Percentiles rank a stretch among this genome's conserved stretches.
These are phyloP conservation scores for Mrakia gelida DNA, from an alignment of 768 basidiomycete genomes.

Conservation along the genomic window DNA sequence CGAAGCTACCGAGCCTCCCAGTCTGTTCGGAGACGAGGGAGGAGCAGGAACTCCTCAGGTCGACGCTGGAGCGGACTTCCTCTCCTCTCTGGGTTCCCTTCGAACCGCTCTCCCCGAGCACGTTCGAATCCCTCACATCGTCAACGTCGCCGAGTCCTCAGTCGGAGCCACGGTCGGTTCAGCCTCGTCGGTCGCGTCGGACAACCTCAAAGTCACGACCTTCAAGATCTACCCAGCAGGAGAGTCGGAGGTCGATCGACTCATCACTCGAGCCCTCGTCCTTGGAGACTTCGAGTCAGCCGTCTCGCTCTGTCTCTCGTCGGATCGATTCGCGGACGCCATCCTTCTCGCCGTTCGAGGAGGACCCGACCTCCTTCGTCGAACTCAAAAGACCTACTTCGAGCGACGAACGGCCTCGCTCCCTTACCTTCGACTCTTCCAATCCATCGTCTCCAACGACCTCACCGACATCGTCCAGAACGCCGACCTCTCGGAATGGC, in stretches of 20 bases:
- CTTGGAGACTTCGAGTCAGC: slow-evolving; percentile 93
- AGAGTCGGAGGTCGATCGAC: slow-evolving; percentile 77
- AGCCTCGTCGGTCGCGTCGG: slow-evolving; percentile 69
- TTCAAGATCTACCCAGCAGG: slow-evolving; percentile 87
- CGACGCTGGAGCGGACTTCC: slow-evolving; percentile 76
- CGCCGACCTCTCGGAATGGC: slow-evolving; percentile 90
- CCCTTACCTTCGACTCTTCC: slow-evolving; percentile 89
- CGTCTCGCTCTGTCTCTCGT: slow-evolving; percentile 81
- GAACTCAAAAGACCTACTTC: slow-evolving; percentile 91
- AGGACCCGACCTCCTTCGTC: slow-evolving; percentile 75
- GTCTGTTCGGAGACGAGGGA: slow-evolving; percentile 69
- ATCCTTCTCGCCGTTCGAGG: slow-evolving; percentile 89
- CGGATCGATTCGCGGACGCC: slow-evolving; percentile 88
- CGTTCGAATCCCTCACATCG: slow-evolving; percentile 70
- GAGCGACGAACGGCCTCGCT: slow-evolving; percentile 67
- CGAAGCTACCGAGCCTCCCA: slow-evolving; percentile 48
- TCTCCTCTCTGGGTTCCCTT: slow-evolving; percentile 65
- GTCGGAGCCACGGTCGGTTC: slow-evolving; percentile 96
- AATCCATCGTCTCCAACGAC: slow-evolving; percentile 88
- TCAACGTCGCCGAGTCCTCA: slow-evolving; percentile 76
- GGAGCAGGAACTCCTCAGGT: slow-evolving; percentile 60
- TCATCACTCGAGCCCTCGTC: slow-evolving; percentile 88
- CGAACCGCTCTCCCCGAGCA: slow-evolving; percentile 48
- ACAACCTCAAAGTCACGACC: slow-evolving; percentile 66
- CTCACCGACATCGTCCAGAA: slow-evolving; percentile 92